Base-by-base conservation (phyloP, 1,139 yeast genomes). In the Williopsis jadinii region DNA sequence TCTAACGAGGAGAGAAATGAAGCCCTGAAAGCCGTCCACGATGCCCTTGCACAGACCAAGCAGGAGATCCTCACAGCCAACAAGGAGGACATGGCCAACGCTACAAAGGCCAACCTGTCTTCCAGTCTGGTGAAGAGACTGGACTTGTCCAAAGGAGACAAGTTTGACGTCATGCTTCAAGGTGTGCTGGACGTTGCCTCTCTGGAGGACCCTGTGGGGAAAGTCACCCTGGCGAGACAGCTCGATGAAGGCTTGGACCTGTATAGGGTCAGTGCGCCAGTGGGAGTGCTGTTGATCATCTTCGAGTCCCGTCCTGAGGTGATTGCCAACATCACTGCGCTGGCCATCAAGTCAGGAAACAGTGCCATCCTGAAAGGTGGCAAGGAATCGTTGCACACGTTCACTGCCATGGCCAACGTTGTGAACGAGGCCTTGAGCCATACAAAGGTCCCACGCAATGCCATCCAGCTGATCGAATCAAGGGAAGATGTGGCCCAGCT, bases 241-340 rank as follows among this genome's bases (percentile, higher is more conserved):
- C 68, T 94, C 33, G 99, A 94, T 60, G 95, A 87, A 38, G 95
- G 86, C 8, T 73, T 94, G 51, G 83, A 80, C 41, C 68, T 94
- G 47, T 84, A 80, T 61, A 69, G 95, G 55, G 73, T 92, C 11
- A 83, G 96, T 5, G 84, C 96, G 28, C 98, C 98, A 12, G 88
- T 94, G 9, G 99, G 99, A 11, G 97, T 88, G 0, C 63, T 94
- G 40, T 70, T 94, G 48, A 90, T 94, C 39, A 94, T 94, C 45
- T 94, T 94, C 59, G 99, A 94, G 64, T 81, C 95, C 33, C 77
- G 99, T 55, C 99, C 99, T 28, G 99, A 94, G 60, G 98, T 94
- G 12, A 92, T 94, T 67, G 98, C 98, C 41, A 94, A 94, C 61
- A 92, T 94, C 56, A 83, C 97, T 11, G 95, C 98, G 0, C 71